phyloP scores from a whole-genome alignment of 192 early-diverging fungal genomes.

The Backusella luteola region DNA sequence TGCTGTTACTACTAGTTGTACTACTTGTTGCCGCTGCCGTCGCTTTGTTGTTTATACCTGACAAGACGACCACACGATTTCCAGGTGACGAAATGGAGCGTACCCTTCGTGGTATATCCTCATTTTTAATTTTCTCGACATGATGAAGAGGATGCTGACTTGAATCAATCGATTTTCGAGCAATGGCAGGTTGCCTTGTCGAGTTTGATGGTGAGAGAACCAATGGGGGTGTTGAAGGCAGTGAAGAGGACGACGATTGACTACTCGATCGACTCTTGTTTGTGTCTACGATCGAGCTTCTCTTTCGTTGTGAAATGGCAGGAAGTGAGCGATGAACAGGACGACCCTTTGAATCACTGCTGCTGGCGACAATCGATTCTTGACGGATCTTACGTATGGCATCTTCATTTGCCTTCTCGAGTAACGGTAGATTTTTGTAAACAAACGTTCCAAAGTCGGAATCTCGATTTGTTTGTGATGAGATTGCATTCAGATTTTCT shows the following conservation, averaged over 20 bases:
- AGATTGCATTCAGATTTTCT: background rate
- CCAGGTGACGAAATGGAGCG: slow-evolving; percentile 21
- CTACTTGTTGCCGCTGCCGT: background rate
- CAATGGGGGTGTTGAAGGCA: background rate
- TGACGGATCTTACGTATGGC: slow-evolving; percentile 77
- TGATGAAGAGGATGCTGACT: background rate
- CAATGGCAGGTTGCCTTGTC: background rate
- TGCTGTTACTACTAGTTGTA: background rate
- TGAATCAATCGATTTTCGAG: background rate
- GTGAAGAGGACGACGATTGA: background rate
- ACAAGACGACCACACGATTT: slow-evolving; percentile 12
- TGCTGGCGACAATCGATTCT: slow-evolving; percentile 48
- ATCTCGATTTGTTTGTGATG: background rate
- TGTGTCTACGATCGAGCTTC: slow-evolving; percentile 22
- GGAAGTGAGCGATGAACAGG: slow-evolving; percentile 41
- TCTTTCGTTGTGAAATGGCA: slow-evolving; percentile 30
- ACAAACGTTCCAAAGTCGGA: slow-evolving; percentile 87
- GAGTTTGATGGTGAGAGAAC: slow-evolving; percentile 15
- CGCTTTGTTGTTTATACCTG: background rate
- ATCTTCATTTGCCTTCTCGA: slow-evolving; percentile 91
- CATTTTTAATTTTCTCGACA: slow-evolving; percentile 1
- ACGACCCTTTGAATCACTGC: background rate
- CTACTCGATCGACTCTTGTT: slow-evolving; percentile 2
- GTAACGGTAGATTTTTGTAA: slow-evolving; percentile 85
- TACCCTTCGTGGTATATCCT: background rate